Base-by-base conservation (phyloP, 2,329 filamentous ascomycete genomes). In the Fusarium nurragi region DNA sequence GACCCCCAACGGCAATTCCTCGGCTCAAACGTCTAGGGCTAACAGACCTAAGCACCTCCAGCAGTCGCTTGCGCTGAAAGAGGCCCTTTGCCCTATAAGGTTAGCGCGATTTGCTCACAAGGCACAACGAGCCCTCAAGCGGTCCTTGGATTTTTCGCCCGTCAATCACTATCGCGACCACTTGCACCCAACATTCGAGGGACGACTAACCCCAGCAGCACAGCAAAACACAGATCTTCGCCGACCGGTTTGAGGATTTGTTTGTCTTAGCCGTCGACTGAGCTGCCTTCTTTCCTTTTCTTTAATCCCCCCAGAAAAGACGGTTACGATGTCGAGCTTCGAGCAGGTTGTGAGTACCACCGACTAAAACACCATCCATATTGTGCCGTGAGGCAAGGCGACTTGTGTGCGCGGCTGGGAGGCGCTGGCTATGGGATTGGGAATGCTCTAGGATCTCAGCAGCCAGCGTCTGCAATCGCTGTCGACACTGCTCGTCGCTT, bases 341-440 rank as follows among this genome's bases (percentile, higher is more conserved):
- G 88, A 90, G 84, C 79, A 82, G 80, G 86, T 88, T 84, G 88
- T 90, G 83, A 89, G 87, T 89, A 76, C 53, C 57, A 63, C 55
- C 68, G 55, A 54, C 54, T 55, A 48, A 45, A 54, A 43, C 57
- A 52, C 60, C 53, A 56, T 71, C 28, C 43, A 49, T 49, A 38
- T 47, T 61, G 47, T 55, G 56, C 28, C 51, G 41, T 70, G 68
- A 67, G 51, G 61, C 67, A 56, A 66, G 58, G 54, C 56, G 54
- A 49, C 53, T 51, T 45, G 58, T 45, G 58, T 38, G 64, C 30
- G 38, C 52, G 50, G 39, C 38, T 60, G 49, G 55, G 47, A 50
- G 54, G 54, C 52, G 48, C 59, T 65, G 54, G 64, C 45, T 43
- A 50, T 51, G 52, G 66, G 59, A 69, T 60, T 62, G 54, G 47